phyloP scores from a whole-genome alignment of 2,329 filamentous ascomycete genomes.

The Diaporthe citrichinensis region DNA sequence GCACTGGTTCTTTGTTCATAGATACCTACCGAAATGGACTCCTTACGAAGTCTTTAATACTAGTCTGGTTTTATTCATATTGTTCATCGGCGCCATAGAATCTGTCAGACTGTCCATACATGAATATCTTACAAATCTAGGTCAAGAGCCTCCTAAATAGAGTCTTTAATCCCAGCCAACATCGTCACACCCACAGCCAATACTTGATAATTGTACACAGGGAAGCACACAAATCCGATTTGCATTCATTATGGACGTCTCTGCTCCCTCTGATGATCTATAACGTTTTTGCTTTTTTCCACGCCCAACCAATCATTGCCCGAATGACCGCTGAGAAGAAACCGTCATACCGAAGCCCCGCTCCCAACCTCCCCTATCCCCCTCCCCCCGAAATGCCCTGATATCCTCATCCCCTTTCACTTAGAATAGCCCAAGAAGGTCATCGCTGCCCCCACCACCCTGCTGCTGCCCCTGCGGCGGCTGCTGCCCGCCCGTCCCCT shows the following conservation, averaged over 20 bases:
- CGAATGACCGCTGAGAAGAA: slow-evolving; percentile 27
- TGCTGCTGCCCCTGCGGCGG: slow-evolving; percentile 51
- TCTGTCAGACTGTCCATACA: not conserved
- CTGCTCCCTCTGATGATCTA: slow-evolving; percentile 34
- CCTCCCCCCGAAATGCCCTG: not conserved
- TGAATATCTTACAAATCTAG: no score
- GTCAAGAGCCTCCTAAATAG: no score
- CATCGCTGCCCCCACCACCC: slow-evolving; percentile 68
- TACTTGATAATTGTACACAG: no score
- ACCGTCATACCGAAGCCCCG: not conserved
- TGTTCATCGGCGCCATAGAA: not conserved
- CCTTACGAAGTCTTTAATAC: not conserved
- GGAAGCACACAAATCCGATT: not conserved
- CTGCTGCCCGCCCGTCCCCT: slow-evolving; percentile 53
- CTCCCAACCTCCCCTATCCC: not conserved
- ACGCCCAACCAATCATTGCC: slow-evolving; percentile 7
- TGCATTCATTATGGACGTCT: slow-evolving; percentile 25
- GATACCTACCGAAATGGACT: not conserved
- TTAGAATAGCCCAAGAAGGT: slow-evolving; percentile 72
- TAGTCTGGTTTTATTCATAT: not conserved
- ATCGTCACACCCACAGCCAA: no score
- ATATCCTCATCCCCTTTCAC: not conserved
- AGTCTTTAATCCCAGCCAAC: no score
- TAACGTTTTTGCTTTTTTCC: not conserved
- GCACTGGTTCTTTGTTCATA: not conserved